A percentile compares a stretch with the other conserved stretches of the same genome.
These are phyloP conservation scores for Lactuca saligna DNA, from an alignment of 129 eudicot species.

Conservation along the genomic window DNA sequence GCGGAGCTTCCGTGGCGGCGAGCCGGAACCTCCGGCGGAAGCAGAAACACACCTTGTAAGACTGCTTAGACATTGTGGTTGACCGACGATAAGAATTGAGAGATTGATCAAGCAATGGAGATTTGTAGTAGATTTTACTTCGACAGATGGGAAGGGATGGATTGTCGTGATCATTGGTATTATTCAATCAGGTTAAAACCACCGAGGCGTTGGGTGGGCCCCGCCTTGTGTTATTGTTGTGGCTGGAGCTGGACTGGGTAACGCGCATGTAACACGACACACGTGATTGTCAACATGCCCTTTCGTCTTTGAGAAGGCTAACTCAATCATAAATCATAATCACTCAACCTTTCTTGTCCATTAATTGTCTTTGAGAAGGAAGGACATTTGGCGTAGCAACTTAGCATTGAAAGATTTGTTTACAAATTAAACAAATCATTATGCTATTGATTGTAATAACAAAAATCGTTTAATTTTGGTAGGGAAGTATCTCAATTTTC, in stretches of 20 bases:
- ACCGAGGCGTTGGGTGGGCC: conserved; percentile 9
- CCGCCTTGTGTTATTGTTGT: neutral
- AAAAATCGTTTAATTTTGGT: no score
- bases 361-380: no score
- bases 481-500: no score
- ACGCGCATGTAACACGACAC: conserved; percentile 26
- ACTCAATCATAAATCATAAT: no score
- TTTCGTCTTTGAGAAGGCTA: no score
- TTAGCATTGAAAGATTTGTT: no score
- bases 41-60: conserved; percentile 75
- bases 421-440: no score
- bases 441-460: no score
- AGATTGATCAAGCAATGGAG: neutral
- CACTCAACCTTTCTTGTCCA: no score
- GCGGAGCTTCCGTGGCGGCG: conserved; percentile 76
- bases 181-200: conserved; percentile 10
- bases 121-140: conserved; percentile 25
- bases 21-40: conserved; percentile 76
- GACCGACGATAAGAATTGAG: neutral
- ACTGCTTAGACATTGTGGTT: conserved; percentile 46
- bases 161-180: conserved; percentile 14
- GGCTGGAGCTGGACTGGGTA: conserved; percentile 2
- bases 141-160: conserved; percentile 12
- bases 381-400: no score
- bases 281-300: neutral